Percentiles rank a stretch among this genome's conserved stretches.
Evolutionary conservation across 148 eudicot genomes (phyloP).

Genomic region (Diospyros kaki): DNA sequence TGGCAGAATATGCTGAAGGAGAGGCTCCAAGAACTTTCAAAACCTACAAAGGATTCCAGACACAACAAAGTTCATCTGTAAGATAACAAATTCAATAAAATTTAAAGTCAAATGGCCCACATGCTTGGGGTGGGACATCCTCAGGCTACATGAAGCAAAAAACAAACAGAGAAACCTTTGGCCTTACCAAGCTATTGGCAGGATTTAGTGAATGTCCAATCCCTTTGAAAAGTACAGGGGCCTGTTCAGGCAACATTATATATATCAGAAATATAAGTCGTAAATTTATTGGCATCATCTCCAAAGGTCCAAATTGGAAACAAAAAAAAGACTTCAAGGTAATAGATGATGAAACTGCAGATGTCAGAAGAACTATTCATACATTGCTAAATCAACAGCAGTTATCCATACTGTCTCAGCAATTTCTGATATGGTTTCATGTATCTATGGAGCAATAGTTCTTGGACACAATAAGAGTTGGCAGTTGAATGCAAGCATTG

Average conservation of each 20-base stretch:
- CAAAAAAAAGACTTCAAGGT: neutral
- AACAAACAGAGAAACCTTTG: neutral
- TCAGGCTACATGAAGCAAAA: neutral
- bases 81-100: neutral
- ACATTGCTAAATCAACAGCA: neutral
- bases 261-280: neutral
- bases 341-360: neutral
- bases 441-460: neutral
- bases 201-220: conserved; percentile 50
- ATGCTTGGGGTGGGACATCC: neutral
- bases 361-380: neutral
- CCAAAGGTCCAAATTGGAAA: neutral
- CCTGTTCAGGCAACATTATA: conserved; percentile 31
- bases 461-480: neutral
- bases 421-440: neutral
- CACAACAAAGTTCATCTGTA: neutral
- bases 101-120: neutral
- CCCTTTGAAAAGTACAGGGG: conserved; percentile 53
- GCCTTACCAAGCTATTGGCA: conserved; percentile 49
- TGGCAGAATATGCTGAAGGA: conserved; percentile 51
- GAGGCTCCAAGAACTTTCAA: conserved; percentile 48
- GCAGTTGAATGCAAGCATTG: neutral
- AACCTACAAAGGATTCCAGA: conserved; percentile 22
- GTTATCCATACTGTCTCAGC: neutral
- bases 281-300: neutral